Percentiles rank a stretch among this genome's conserved stretches.
These are phyloP conservation scores for Trichoderma hamatum DNA, from an alignment of 2,329 filamentous ascomycete genomes.

Conservation along the genomic window DNA sequence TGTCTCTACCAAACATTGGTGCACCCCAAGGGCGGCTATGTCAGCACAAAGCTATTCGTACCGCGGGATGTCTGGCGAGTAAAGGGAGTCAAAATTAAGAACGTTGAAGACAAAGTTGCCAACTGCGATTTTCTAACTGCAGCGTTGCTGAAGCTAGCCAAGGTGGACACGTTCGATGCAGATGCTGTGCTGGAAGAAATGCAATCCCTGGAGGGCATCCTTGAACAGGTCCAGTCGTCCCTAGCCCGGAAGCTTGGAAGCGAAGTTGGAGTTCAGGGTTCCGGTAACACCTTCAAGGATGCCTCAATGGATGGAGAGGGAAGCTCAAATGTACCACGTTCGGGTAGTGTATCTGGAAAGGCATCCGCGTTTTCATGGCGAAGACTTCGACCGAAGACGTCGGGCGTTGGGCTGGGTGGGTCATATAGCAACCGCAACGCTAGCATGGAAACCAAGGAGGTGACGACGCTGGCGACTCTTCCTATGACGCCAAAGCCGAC, in stretches of 20 bases:
- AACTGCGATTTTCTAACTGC: conserved; percentile 91
- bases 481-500: conserved; percentile 73
- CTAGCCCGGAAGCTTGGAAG: conserved; percentile 85
- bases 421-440: conserved; percentile 46
- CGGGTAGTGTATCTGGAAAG: conserved; percentile 70
- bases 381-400: conserved; percentile 87
- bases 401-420: conserved; percentile 61
- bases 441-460: conserved; percentile 37
- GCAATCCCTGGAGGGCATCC: conserved; percentile 80
- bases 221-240: conserved; percentile 80
- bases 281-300: conserved; percentile 75
- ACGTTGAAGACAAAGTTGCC: conserved; percentile 88
- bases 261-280: conserved; percentile 83
- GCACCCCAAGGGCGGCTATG: conserved; percentile 87
- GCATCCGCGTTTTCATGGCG: conserved; percentile 77
- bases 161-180: conserved; percentile 86
- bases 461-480: conserved; percentile 67
- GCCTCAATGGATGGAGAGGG: conserved; percentile 56
- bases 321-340: conserved; percentile 51
- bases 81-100: conserved; percentile 89
- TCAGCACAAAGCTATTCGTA: conserved; percentile 89
- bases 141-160: conserved; percentile 78
- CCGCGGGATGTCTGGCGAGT: conserved; percentile 93
- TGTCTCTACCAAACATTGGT: conserved; percentile 89
- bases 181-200: conserved; percentile 93